Conservation (phyloP, 495 filamentous ascomycete genomes). For the Penicillium salamii region DNA sequence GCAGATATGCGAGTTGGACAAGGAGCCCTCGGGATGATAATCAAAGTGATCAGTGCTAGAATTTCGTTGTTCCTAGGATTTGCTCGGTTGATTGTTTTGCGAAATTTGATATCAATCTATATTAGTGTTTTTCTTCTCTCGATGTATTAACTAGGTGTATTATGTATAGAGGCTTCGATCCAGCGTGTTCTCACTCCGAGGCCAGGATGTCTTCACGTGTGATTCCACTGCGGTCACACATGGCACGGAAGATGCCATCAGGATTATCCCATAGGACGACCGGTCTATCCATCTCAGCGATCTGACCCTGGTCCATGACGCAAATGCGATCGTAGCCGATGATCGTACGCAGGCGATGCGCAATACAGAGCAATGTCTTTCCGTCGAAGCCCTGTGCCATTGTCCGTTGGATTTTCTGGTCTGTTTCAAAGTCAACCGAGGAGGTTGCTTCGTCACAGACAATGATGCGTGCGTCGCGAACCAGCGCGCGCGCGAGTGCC, state of each 20-base stretch:
- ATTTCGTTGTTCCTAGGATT: too few species aligned
- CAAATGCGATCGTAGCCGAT: constrained; percentile 93
- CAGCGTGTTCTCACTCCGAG: constrained; percentile 2
- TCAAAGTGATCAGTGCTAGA: too few species aligned
- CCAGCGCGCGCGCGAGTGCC: constrained; percentile 87
- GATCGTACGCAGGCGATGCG: constrained; percentile 88
- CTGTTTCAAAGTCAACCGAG: constrained; percentile 92
- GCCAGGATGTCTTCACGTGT: constrained; percentile 58
- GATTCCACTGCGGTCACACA: constrained; percentile 93
- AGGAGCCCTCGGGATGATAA: too few species aligned
- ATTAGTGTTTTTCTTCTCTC: too few species aligned
- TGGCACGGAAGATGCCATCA: constrained; percentile 77
- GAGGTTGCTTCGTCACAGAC: constrained; percentile 95
- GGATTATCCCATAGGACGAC: constrained; percentile 61
- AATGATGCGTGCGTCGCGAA: constrained; percentile 84
- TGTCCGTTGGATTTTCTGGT: constrained; percentile 89
- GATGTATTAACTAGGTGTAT: too few species aligned
- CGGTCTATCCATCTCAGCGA: constrained; percentile 83
- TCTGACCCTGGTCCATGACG: constrained; percentile 86
- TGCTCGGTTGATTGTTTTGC: too few species aligned
- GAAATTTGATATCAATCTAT: too few species aligned
- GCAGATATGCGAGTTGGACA: constrained; percentile 28
- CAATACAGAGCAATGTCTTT: constrained; percentile 90
- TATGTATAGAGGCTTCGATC: background rate
- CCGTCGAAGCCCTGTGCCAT: constrained; percentile 85